phyloP scores from a whole-genome alignment of 2,329 filamentous ascomycete species.

The Aureobasidium sp. region DNA sequence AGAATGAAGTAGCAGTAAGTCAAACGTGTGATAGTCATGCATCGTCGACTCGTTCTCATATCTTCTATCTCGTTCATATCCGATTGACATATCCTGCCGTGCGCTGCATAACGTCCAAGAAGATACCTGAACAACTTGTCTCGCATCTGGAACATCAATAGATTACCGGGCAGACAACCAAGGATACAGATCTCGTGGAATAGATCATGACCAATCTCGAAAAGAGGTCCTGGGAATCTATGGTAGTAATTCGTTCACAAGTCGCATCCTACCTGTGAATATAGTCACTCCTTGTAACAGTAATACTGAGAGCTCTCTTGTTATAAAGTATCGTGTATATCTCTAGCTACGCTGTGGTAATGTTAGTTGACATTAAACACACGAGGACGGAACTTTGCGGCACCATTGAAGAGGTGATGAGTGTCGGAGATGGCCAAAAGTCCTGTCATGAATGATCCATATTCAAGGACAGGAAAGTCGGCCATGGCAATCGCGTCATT shows the following conservation, averaged over 20 bases:
- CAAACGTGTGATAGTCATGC: neutral
- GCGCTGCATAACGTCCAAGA: neutral
- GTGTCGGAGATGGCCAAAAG: neutral
- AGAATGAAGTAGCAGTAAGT: neutral
- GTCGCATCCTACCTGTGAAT: too few relatives aligned
- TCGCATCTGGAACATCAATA: neutral
- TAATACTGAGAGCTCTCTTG: too few relatives aligned
- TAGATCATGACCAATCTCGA: neutral
- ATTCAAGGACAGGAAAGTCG: neutral
- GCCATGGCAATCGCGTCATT: neutral
- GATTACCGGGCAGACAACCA: neutral
- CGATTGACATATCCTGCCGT: neutral
- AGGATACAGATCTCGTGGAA: neutral
- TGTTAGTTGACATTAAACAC: too few relatives aligned
- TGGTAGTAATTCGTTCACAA: too few relatives aligned
- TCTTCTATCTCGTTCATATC: neutral
- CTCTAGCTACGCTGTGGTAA: too few relatives aligned
- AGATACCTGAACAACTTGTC: neutral
- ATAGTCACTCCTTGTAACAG: too few relatives aligned
- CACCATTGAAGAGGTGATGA: too few relatives aligned
- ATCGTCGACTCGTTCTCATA: neutral
- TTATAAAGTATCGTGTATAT: too few relatives aligned
- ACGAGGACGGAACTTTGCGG: too few relatives aligned
- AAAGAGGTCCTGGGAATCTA: neutral
- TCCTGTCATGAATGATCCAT: neutral